These are phyloP conservation scores for Piper longum DNA, from an alignment of 164 flowering plant species.

Conservation along the genomic window DNA sequence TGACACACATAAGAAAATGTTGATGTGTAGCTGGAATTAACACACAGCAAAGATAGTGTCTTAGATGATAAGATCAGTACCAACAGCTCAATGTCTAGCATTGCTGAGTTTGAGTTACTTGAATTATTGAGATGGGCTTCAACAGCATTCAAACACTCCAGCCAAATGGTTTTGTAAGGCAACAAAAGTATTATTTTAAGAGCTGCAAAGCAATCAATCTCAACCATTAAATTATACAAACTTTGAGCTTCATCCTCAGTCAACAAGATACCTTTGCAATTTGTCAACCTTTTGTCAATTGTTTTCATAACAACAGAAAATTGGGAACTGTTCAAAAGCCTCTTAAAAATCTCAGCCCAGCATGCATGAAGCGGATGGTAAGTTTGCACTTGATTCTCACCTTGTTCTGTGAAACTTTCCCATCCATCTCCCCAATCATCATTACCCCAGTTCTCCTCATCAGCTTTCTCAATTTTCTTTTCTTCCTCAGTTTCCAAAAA, in stretches of 20 bases:
- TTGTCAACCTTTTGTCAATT: slow-evolving; percentile 34
- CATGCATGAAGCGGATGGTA: slow-evolving; percentile 74
- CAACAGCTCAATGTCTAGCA: slow-evolving; percentile 40
- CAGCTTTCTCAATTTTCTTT: slow-evolving; percentile 20
- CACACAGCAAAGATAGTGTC: slow-evolving; percentile 27
- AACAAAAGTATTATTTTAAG: slow-evolving; percentile 44
- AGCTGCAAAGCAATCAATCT: slow-evolving; percentile 47
- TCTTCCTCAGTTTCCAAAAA: slow-evolving; percentile 19
- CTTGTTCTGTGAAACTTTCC: slow-evolving; percentile 77
- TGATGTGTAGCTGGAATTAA: slow-evolving; percentile 29
- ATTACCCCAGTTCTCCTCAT: slow-evolving; percentile 47
- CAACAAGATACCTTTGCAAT: slow-evolving; percentile 28
- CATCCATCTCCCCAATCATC: slow-evolving; percentile 95
- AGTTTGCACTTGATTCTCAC: slow-evolving; percentile 21
- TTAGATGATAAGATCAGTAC: slow-evolving; percentile 57
- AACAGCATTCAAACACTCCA: slow-evolving; percentile 41
- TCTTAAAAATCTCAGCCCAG: slow-evolving; percentile 56
- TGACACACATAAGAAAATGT: slow-evolving; percentile 55
- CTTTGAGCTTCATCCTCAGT: slow-evolving; percentile 39
- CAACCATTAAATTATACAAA: slow-evolving; percentile 25
- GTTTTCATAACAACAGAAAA: slow-evolving; percentile 31
- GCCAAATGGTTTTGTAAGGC: slow-evolving; percentile 51
- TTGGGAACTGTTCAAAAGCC: slow-evolving; percentile 24
- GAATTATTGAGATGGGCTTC: slow-evolving; percentile 56
- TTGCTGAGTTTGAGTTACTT: slow-evolving; percentile 21